Base-by-base conservation (phyloP, 2,329 filamentous ascomycete species). In the Colletotrichum magnum region DNA sequence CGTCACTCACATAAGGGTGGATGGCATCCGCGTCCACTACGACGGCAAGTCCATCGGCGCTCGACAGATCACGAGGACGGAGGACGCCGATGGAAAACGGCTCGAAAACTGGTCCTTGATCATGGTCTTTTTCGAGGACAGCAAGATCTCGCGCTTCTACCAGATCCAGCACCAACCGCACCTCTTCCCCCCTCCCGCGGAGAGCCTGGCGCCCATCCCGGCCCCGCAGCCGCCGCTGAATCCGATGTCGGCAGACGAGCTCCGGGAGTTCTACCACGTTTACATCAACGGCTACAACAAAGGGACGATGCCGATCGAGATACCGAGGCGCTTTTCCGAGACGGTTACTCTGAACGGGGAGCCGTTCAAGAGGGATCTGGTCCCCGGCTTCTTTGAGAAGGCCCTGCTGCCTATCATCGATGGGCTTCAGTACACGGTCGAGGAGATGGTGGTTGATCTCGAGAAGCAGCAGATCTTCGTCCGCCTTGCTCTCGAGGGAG, bases 281-380 rank as follows among this genome's bases (percentile, higher is more conserved):
- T 64, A 68, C 39, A 68, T 68, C 53, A 45, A 58, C 7, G 64
- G 59, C 16, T 64, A 58, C 59, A 64, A 68, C 47, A 16, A 47
- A 4, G 65, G 65, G 2, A 43, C 45, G 9, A 47, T 58, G 52
- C 18, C 24, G 45, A 18, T 18, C 1, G 53, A 53, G 10, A 9
- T 68, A 2, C 52, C 59, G n/a, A 45, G 24, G 60, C 28, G 15
- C 52, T 64, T 45, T 47, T 26, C 59, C 1, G 18, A 45, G 16
- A n/a, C 15, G 2, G 7, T 66, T 2, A 21, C 26, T 2, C 21
- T 64, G 45, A 50, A 64, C 4, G 65, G 65, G 1, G 45, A 45
- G 0, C 16, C n/a, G 26, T 7, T 39, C 12, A 24, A 43, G 13
- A 10, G 47, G 52, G 39, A 58, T 5, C 4, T 18, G 1, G 26